Base-by-base conservation (phyloP, 768 basidiomycete species). In the Psilocybe subaeruginosa region DNA sequence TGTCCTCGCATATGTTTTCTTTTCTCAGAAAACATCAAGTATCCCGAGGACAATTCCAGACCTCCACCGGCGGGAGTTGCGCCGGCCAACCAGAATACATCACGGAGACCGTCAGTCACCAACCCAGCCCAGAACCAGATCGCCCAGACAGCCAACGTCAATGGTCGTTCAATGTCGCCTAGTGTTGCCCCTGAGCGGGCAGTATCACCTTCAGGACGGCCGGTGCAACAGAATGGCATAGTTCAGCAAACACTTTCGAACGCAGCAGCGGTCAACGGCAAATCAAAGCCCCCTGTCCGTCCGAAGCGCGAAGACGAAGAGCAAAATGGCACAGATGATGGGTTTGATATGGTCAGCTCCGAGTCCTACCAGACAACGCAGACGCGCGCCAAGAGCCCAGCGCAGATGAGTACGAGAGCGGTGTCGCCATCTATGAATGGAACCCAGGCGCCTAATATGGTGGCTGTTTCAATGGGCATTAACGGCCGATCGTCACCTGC, bases 21-120 rank as follows among this genome's bases (percentile, higher is more conserved):
- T 48, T 29, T 46, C 37, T 50, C 71, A 94, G 93, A 89, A 71
- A 92, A 97, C 71, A 97, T 97, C 80, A 95, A 95, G 76, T 97
- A 97, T 71, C 94, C 95, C 7, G 90, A 92, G 64, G 80, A 85
- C 17, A 83, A 73, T 61, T 69, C 69, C 62, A 67, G 65, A 19
- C 72, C 73, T 52, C 67, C 72, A 3, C 67, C 66, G 50, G 55
- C 63, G 33, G 64, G 69, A 17, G 66, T 68, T 27, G 72, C 72
- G 12, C 53, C 65, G 33, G 69, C 61, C 1, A 66, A 65, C 53
- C 78, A 79, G 66, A 80, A 75, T 58, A 73, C 74, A 14, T 72
- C 73, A 51, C 82, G 82, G 46, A 87, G 85, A 69, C 71, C 80
- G 2, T 86, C 88, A 1, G 69, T 80, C 19, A 79, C 78, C 51